These are phyloP conservation scores for Epichloe gansuensis DNA, from an alignment of 2,329 filamentous ascomycete genomes.

Conservation along the genomic window DNA sequence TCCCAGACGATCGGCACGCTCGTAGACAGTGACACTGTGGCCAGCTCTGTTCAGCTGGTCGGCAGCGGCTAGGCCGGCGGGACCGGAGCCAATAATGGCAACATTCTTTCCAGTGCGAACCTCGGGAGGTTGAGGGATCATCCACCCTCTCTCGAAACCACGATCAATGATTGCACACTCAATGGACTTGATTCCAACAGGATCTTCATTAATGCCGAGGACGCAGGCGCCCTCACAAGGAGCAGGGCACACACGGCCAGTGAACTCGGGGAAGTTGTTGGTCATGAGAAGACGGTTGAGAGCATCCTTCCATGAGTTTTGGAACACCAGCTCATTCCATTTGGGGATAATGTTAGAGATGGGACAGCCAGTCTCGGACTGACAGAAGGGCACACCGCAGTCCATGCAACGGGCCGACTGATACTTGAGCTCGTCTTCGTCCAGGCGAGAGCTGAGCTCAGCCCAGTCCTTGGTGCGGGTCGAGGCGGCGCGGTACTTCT, in stretches of 20 bases:
- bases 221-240: conserved; percentile 95
- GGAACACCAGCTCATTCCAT: conserved; percentile 75
- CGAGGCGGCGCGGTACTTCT: conserved; percentile 81
- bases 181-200: conserved; percentile 95
- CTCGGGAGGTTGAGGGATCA: conserved; percentile 69
- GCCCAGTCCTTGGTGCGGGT: conserved; percentile 87
- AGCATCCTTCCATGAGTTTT: conserved; percentile 77
- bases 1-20: conserved; percentile 80
- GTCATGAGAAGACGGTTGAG: conserved; percentile 87
- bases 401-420: conserved; percentile 97
- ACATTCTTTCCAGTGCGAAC: conserved; percentile 78
- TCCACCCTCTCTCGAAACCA: conserved; percentile 97
- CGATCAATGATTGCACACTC: conserved; percentile 97
- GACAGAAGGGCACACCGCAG: conserved; percentile 95
- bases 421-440: conserved; percentile 92
- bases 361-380: conserved; percentile 89
- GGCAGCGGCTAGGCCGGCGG: conserved; percentile 76
- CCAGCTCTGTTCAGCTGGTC: conserved; percentile 92
- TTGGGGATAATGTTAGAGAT: conserved; percentile 98
- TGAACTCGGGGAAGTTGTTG: conserved; percentile 98
- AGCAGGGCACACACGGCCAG: conserved; percentile 89
- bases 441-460: conserved; percentile 74
- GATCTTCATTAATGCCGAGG: conserved; percentile 90
- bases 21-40: conserved; percentile 79
- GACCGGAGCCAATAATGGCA: conserved; percentile 83